Conservation (phyloP, 2,329 filamentous ascomycete genomes). For the Mollisiaceae sp. region DNA sequence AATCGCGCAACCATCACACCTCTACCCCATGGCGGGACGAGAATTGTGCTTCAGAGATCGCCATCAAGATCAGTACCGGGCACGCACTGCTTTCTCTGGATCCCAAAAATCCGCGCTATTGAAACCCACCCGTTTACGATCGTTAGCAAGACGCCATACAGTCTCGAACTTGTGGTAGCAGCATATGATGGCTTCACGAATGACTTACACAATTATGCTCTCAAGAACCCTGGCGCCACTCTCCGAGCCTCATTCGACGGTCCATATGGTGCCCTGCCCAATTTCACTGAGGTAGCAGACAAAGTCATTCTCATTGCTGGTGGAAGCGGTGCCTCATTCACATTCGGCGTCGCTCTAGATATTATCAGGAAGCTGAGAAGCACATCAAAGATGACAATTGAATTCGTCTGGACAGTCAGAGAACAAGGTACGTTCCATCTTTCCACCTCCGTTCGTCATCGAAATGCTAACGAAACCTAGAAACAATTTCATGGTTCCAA, state of each 20-base stretch:
- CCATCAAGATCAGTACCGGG: constrained; percentile 53
- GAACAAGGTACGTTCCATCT: constrained; percentile 47
- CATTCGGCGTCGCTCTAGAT: constrained; percentile 54
- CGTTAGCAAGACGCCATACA: constrained; percentile 47
- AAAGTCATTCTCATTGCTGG: constrained; percentile 64
- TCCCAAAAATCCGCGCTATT: constrained; percentile 59
- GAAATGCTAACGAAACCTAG: constrained; percentile 17
- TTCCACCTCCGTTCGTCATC: background rate
- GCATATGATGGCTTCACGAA: constrained; percentile 64
- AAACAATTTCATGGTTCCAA: constrained; percentile 32
- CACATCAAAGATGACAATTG: constrained; percentile 45
- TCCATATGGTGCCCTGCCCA: constrained; percentile 61
- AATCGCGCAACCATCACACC: constrained; percentile 59
- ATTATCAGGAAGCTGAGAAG: constrained; percentile 48
- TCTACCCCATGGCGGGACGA: constrained; percentile 58
- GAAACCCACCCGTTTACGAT: constrained; percentile 71
- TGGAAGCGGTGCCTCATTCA: constrained; percentile 66
- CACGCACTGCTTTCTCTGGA: constrained; percentile 68
- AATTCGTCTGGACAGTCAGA: constrained; percentile 56
- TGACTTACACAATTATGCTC: constrained; percentile 57
- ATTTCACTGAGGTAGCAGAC: constrained; percentile 55
- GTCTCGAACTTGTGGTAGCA: constrained; percentile 60
- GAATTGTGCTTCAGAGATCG: constrained; percentile 59
- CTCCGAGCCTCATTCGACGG: constrained; percentile 62
- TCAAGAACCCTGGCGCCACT: constrained; percentile 52